phyloP scores from a whole-genome alignment of 257 asterid genomes.

The Solanum etuberosum region DNA sequence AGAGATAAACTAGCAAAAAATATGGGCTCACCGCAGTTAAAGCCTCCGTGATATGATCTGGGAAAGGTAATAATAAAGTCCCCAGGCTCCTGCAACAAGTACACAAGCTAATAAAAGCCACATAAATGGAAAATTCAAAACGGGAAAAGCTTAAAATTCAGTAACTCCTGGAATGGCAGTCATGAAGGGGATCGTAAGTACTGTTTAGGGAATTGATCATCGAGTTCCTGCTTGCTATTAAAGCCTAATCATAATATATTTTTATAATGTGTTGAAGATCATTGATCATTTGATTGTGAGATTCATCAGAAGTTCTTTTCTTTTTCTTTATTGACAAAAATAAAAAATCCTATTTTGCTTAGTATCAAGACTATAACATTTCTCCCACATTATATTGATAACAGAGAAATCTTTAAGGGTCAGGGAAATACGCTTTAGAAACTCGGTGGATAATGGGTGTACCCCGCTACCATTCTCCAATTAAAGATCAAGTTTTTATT shows the following conservation, averaged over 20 bases:
- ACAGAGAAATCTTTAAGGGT: not conserved
- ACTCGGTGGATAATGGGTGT: not conserved
- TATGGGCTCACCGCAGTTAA: constrained; percentile 72
- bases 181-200: not conserved
- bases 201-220: not conserved
- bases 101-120: not conserved
- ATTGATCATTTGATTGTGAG: not conserved
- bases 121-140: not conserved
- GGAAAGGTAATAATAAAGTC: constrained; percentile 93
- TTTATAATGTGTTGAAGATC: not conserved
- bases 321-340: not conserved
- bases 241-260: not conserved
- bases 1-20: constrained; percentile 1
- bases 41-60: constrained; percentile 95
- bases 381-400: not conserved
- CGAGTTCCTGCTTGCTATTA: not conserved
- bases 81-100: constrained; percentile 80
- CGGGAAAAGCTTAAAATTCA: not conserved
- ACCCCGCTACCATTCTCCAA: not conserved
- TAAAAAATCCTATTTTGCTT: not conserved
- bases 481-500: not conserved
- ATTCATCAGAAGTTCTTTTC: not conserved
- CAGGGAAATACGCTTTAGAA: not conserved
- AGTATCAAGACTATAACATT: not conserved
- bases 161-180: not conserved